phyloP scores from a whole-genome alignment of 2,329 filamentous ascomycete species.

The Penicillium rolfsii region DNA sequence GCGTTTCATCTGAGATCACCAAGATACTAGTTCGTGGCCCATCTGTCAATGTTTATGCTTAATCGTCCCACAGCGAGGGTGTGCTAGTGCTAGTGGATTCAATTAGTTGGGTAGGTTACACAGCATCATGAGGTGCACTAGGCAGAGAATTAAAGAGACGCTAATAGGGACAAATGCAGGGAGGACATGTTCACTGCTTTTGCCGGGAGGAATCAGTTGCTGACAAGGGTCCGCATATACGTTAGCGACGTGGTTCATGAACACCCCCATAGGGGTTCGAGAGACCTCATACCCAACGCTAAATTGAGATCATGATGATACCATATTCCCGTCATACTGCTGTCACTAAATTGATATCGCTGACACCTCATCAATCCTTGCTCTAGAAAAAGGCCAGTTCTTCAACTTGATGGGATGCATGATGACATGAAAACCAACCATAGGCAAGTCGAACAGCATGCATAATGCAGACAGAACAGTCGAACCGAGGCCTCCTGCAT shows the following conservation, averaged over 20 bases:
- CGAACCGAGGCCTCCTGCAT: background rate
- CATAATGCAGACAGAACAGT: background rate
- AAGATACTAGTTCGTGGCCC: slow-evolving; percentile 15
- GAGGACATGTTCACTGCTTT: slow-evolving; percentile 3
- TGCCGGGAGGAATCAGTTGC: background rate
- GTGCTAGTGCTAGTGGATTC: slow-evolving; percentile 18
- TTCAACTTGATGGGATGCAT: background rate
- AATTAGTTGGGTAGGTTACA: slow-evolving; percentile 11
- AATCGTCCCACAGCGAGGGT: slow-evolving; percentile 21
- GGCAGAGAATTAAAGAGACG: slow-evolving; percentile 9
- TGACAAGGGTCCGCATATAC: background rate
- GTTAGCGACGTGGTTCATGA: background rate
- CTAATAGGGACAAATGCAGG: slow-evolving; percentile 4
- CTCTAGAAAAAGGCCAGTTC: background rate
- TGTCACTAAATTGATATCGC: background rate
- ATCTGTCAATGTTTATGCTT: slow-evolving; percentile 26
- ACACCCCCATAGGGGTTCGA: background rate
- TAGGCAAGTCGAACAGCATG: background rate
- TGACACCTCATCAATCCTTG: background rate
- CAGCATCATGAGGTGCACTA: background rate
- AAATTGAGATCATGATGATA: background rate
- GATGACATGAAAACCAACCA: background rate
- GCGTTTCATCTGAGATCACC: slow-evolving; percentile 7
- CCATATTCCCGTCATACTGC: background rate
- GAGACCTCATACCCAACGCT: background rate